Evolutionary conservation across 371 early-diverging fungal species (phyloP), one percentile per base, ranked within the genome.

Genomic region (Mortierella sp.): DNA sequence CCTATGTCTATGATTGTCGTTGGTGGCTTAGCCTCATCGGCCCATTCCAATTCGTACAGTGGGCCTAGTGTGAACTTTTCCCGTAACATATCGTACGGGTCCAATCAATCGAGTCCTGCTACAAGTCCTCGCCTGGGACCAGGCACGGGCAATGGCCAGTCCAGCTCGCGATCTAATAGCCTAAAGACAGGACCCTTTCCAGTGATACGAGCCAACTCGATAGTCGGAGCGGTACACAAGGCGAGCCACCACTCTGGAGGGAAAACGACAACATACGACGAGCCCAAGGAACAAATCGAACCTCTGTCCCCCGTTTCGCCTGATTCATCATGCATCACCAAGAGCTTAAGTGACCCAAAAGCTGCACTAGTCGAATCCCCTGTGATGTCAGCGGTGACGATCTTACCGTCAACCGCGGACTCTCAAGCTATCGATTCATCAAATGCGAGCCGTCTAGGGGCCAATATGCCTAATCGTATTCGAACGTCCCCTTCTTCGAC

Each of bases 111-210:
- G 8, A 75, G 76, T 19, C 76, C 76, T 11, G 69, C 76, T 0
- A 75, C 76, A 3, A 75, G 76, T 21, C 76, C 76, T 30, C 69
- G 64, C 14, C 46, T 75, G 0, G 76, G 69, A 7, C 69, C 76
- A 15, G 69, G 69, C 1, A 28, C 28, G 42, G 52, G 57, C 19
- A 51, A 57, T 6, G 51, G 63, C 4, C 48, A 55, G 21, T 57
- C 62, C 3, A 47, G 52, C 23, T 50, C 64, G 23, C 49, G 69
- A n/a, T 60, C 76, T 30, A 75, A 75, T 23, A 69, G 76, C 32
- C 56, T 69, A 2, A 49, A 64, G 52, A 59, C 76, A 6, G 69
- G 60, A 27, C 28, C 69, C 0, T 64, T 69, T 30, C 76, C 76
- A 4, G 52, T 69, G 64, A n/a, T 64, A 15, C 60, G 76, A 9